phyloP scores from a whole-genome alignment of 2,329 filamentous ascomycete genomes.

The Claviceps sp. region DNA sequence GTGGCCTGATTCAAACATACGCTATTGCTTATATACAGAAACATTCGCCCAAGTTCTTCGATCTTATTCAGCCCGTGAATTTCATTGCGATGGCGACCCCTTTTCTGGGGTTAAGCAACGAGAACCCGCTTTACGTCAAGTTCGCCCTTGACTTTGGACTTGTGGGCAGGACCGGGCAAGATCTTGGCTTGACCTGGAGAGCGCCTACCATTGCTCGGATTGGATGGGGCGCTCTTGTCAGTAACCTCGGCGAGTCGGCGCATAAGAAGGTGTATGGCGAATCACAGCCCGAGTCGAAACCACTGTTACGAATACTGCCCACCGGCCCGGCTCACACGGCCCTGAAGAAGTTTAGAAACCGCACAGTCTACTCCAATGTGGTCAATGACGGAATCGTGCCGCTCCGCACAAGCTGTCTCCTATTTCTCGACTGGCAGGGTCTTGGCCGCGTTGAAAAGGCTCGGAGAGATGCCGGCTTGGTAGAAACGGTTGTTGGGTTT shows the following conservation, averaged over 20 bases:
- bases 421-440: slow-evolving; percentile 95
- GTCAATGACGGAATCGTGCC: slow-evolving; percentile 97
- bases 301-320: slow-evolving; percentile 74
- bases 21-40: slow-evolving; percentile 95
- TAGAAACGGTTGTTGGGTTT: slow-evolving; percentile 86
- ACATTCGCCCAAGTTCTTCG: slow-evolving; percentile 83
- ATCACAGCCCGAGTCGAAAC: slow-evolving; percentile 69
- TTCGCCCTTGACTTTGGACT: slow-evolving; percentile 94
- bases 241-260: slow-evolving; percentile 60
- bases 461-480: slow-evolving; percentile 75
- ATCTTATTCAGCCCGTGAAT: slow-evolving; percentile 73
- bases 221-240: slow-evolving; percentile 79
- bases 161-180: slow-evolving; percentile 90
- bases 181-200: slow-evolving; percentile 88
- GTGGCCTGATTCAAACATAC: slow-evolving; percentile 82
- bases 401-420: slow-evolving; percentile 81
- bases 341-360: slow-evolving; percentile 74
- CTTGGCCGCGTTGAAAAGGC: slow-evolving; percentile 90
- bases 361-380: slow-evolving; percentile 91
- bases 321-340: slow-evolving; percentile 84
- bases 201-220: slow-evolving; percentile 73
- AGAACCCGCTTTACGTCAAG: slow-evolving; percentile 93
- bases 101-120: slow-evolving; percentile 84
- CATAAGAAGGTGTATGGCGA: slow-evolving; percentile 45
- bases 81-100: slow-evolving; percentile 82